Evolutionary conservation across 768 basidiomycete species (phyloP).

Genomic region (Neoboletus magnificus): DNA sequence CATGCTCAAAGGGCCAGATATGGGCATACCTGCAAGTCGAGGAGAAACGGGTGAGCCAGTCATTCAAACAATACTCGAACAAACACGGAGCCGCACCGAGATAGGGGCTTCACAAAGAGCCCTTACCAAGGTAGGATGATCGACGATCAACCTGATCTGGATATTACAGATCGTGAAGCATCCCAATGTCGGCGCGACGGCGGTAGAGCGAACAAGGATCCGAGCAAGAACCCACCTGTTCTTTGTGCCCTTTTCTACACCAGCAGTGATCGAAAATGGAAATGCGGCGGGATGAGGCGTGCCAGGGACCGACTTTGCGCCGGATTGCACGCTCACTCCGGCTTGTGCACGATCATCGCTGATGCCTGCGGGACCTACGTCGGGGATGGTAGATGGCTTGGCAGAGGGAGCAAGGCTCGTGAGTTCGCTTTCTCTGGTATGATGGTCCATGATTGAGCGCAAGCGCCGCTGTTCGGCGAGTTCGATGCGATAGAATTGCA

Average conservation of each 20-base stretch:
- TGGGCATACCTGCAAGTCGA: conserved; percentile 69
- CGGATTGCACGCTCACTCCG: neutral
- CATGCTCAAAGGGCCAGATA: conserved; percentile 97
- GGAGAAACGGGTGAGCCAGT: conserved; percentile 2
- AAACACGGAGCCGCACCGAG: neutral
- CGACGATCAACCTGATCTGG: conserved; percentile 2
- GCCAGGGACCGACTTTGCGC: conserved; percentile 17
- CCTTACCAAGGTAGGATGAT: conserved; percentile 2
- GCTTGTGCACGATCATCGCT: neutral
- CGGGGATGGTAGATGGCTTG: conserved; percentile 7
- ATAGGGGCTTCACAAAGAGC: neutral
- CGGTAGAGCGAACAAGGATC: neutral
- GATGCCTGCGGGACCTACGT: neutral
- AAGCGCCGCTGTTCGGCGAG: conserved; percentile 85
- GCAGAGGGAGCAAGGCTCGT: neutral
- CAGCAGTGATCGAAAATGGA: conserved; percentile 95
- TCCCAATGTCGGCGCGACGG: no score
- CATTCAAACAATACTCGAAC: neutral
- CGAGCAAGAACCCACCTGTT: conserved; percentile 56
- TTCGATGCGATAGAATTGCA: conserved; percentile 93
- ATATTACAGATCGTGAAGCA: neutral
- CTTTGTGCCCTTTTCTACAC: conserved; percentile 90
- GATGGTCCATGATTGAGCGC: conserved; percentile 90
- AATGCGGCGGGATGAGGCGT: conserved; percentile 31
- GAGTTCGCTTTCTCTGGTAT: conserved; percentile 57